Percentiles rank a stretch among this genome's conserved stretches.
Conservation (phyloP, 1,284 basidiomycete genomes). For the Paramarasmius palmivorus region DNA sequence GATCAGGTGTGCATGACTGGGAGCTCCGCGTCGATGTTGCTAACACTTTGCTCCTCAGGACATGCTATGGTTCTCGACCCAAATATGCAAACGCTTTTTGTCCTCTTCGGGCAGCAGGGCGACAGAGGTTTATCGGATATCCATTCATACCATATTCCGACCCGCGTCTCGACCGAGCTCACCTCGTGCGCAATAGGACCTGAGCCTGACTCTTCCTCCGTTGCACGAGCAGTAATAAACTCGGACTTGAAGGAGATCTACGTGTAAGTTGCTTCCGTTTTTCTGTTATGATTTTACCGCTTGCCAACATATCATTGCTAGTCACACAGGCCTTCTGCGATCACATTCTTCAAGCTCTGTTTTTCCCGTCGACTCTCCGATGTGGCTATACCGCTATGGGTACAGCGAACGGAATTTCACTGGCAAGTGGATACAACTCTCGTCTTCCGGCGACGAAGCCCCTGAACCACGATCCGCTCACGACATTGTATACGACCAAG, state of each 20-base stretch:
- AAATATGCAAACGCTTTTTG: slow-evolving; percentile 53
- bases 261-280: slow-evolving; percentile 63
- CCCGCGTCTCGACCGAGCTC: slow-evolving; percentile 58
- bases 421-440: slow-evolving; percentile 3
- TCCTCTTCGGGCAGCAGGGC: slow-evolving; percentile 71
- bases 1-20: slow-evolving; percentile 24
- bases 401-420: slow-evolving; percentile 4
- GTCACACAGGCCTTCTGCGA: neutral
- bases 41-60: slow-evolving; percentile 35
- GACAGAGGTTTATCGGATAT: slow-evolving; percentile 70
- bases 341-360: neutral
- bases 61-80: slow-evolving; percentile 80
- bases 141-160: slow-evolving; percentile 67
- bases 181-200: slow-evolving; percentile 57
- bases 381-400: neutral
- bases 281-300: slow-evolving; percentile 59
- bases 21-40: neutral
- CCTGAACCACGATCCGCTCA: slow-evolving; percentile 70
- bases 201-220: slow-evolving; percentile 68
- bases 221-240: slow-evolving; percentile 71
- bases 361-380: neutral
- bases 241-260: slow-evolving; percentile 65
- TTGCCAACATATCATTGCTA: neutral
- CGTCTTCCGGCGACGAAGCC: slow-evolving; percentile 27
- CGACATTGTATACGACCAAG: slow-evolving; percentile 70